Percentiles rank a stretch among this genome's conserved stretches.
Evolutionary conservation across 768 basidiomycete species (phyloP).

Genomic region (Suillus subaureus): DNA sequence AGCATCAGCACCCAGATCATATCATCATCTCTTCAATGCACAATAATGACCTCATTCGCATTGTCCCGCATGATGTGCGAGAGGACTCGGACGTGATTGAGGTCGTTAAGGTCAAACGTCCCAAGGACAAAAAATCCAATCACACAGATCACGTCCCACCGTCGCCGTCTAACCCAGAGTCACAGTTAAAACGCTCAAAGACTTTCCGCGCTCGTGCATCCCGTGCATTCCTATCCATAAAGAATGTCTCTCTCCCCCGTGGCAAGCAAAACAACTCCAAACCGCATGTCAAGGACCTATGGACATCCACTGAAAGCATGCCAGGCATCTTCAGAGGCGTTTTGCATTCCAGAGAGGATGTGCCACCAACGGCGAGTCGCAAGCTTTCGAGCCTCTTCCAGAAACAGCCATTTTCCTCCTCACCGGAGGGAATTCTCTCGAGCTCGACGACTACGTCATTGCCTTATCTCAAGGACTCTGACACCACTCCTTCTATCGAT

Average conservation of each 20-base stretch:
- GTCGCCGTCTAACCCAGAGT: constrained; percentile 21
- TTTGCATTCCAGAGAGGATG: constrained; percentile 7
- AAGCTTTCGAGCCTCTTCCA: constrained; percentile 25
- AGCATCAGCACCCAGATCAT: constrained; percentile 32
- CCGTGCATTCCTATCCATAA: constrained; percentile 48
- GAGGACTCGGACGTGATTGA: constrained; percentile 57
- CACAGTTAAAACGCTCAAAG: constrained; percentile 35
- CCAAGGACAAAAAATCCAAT: constrained; percentile 18
- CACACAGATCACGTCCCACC: neutral
- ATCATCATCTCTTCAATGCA: constrained; percentile 22
- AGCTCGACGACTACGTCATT: constrained; percentile 12
- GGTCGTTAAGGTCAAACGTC: constrained; percentile 57
- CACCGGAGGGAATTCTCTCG: constrained; percentile 20
- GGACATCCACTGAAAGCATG: constrained; percentile 31
- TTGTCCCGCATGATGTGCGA: constrained; percentile 38
- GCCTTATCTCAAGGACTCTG: constrained; percentile 18
- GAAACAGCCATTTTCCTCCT: constrained; percentile 24
- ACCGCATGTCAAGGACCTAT: constrained; percentile 43
- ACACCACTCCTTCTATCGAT: constrained; percentile 28
- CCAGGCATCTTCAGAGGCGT: constrained; percentile 29
- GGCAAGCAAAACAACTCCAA: constrained; percentile 34
- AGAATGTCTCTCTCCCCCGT: constrained; percentile 33
- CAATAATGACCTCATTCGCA: constrained; percentile 17
- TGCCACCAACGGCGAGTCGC: constrained; percentile 33
- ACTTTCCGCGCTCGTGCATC: constrained; percentile 51